A percentile compares a stretch with the other conserved stretches of the same genome.
phyloP scores from a whole-genome alignment of 1,284 basidiomycete genomes.

The Irpex lacteus region DNA sequence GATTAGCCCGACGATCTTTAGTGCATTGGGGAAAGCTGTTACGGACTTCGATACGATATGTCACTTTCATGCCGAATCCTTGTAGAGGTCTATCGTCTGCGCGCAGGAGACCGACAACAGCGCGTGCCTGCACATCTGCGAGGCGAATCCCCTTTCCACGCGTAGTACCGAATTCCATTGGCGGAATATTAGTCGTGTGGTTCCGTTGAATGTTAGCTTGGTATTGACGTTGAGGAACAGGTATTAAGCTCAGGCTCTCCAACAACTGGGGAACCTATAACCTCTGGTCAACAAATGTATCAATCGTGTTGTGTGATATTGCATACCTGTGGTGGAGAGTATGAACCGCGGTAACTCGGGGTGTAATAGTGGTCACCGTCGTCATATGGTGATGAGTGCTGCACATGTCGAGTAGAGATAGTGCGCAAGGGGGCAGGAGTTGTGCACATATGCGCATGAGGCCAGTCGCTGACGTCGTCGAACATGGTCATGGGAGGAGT shows the following conservation, averaged over 20 bases:
- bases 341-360: background rate
- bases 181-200: constrained; percentile 6
- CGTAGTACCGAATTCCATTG: constrained; percentile 5
- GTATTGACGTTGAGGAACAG: constrained; percentile 11
- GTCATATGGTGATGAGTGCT: background rate
- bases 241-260: background rate
- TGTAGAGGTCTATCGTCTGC: constrained; percentile 11
- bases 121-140: constrained; percentile 7
- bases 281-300: too few relatives aligned
- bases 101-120: constrained; percentile 1
- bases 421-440: background rate
- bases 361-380: background rate
- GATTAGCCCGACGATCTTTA: background rate
- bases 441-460: background rate
- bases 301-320: too few relatives aligned
- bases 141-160: constrained; percentile 8
- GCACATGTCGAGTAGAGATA: background rate
- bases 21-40: background rate
- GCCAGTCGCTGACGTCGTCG: background rate
- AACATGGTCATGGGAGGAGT: background rate
- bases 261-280: background rate
- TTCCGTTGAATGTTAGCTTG: constrained; percentile 13
- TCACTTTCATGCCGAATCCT: constrained; percentile 14
- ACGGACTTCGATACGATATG: constrained; percentile 13
- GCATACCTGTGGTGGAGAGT: background rate